Base-by-base conservation (phyloP, 2,329 filamentous ascomycete species). In the Fusarium sp. region DNA sequence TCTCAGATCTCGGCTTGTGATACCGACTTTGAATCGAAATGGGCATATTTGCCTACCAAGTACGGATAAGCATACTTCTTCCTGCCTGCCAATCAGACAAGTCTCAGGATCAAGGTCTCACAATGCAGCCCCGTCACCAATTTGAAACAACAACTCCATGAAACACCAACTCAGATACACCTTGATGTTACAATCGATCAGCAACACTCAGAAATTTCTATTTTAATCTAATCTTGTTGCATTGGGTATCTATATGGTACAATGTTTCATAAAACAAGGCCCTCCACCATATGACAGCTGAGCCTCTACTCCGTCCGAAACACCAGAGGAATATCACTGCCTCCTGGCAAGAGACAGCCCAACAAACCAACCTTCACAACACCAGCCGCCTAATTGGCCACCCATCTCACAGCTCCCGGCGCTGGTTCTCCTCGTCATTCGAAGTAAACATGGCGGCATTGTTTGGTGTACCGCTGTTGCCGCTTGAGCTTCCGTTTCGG, bases 361-460 rank as follows among this genome's bases (percentile, higher is more conserved):
- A 34, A 25, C 34, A 15, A 58, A 29, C 31, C n/a, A 8, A 7
- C 25, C 22, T 19, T 25, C 38, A 38, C 11, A 11, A 10, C 19
- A 11, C 26, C 28, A 38, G 8, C 41, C 8, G 10, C 29, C 29
- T 22, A 28, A 47, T 26, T n/a, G 34, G 9, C 6, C 10, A 11
- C 7, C 8, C 15, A 10, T 11, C 15, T 51, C 25, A 64, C n/a
- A 26, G 49, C 58, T 65, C 57, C 49, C 54, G 51, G 50, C 72
- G 72, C 56, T 74, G 72, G 6, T 71, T 75, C 52, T 78, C 72
- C 60, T 79, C 76, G 36, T 79, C 75, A 3, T 55, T 63, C 5
- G 64, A 68, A 4, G 64, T 69, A 29, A 76, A 75, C 65, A 76
- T 64, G 51, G 61, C 59, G 6, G 69, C 53, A 47, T 72, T 68